Evolutionary conservation across 2,329 filamentous ascomycete genomes (phyloP), one percentile per base, ranked within the genome.

Genomic region (Monosporascus cannonballus): DNA sequence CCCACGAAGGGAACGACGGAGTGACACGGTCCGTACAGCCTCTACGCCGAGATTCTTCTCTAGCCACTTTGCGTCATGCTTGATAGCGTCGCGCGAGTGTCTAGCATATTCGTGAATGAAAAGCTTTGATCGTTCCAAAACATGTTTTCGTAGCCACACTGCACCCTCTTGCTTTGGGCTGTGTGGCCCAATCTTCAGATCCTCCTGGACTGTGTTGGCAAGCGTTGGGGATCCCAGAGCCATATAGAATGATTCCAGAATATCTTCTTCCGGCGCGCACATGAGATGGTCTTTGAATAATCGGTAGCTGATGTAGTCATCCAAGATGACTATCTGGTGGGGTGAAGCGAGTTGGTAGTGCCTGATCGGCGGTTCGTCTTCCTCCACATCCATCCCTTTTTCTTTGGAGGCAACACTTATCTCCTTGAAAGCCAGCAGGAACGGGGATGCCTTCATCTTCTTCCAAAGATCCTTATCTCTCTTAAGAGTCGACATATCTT

Each of bases 191-290:
- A 94, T 85, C 27, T 80, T 82, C 20, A 90, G 78, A 52, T 92
- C 85, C 64, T 93, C 86, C 61, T 90, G 84, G 14, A 97, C 87
- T 18, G 93, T 79, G 51, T 79, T 81, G 56, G 89, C 90, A 20
- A 99, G 77, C 51, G 82, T 83, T 45, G 85, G 80, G 3, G 90
- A 87, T 1, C 94, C 94, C 3, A 99, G 83, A 7, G 85, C 79
- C 37, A 83, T 71, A 69, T 99, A 99, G 57, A 99, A 93, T 1
- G 80, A 79, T 66, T 99, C 94, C 1, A 99, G 75, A 0, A 73
- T 67, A 57, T 97, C 94, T 64, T 99, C 94, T 67, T 96, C 89
- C 0, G 94, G 95, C 0, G 92, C 91, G 55, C 88, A 91, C 27
- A 96, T 79, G 30, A 99, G 77, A 56, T 84, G 83, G 50, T 90